Conservation (phyloP, 371 early-diverging fungal genomes). For the Mucor racemosus region DNA sequence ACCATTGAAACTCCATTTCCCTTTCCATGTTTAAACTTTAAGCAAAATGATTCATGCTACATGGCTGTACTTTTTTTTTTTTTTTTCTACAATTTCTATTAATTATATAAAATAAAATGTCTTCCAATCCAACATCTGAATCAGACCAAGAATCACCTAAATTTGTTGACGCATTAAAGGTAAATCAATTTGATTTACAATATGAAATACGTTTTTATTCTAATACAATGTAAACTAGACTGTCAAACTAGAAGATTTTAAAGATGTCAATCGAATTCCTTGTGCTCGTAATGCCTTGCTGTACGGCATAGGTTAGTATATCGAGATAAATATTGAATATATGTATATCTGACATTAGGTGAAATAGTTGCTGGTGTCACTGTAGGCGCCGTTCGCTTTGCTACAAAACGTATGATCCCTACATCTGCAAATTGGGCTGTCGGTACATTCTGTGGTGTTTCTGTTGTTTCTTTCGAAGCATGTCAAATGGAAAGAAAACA, state of each 20-base stretch:
- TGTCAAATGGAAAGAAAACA: constrained; percentile 50
- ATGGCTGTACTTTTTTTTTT: neutral
- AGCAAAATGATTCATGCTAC: constrained; percentile 9
- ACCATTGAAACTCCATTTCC: constrained; percentile 14
- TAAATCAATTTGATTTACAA: constrained; percentile 1
- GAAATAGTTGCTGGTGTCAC: constrained; percentile 44
- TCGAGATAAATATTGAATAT: neutral
- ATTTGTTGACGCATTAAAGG: constrained; percentile 36
- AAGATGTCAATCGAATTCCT: constrained; percentile 50
- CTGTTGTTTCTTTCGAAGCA: constrained; percentile 46
- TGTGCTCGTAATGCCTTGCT: constrained; percentile 54
- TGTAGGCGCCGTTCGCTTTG: constrained; percentile 46
- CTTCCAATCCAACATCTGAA: neutral
- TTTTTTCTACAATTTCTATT: neutral
- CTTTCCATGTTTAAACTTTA: neutral
- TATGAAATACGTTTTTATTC: neutral
- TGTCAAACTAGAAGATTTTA: constrained; percentile 52
- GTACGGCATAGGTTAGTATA: constrained; percentile 49
- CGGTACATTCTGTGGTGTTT: constrained; percentile 49
- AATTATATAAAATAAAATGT: neutral
- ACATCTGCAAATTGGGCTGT: constrained; percentile 58
- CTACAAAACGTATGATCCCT: constrained; percentile 39
- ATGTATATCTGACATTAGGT: neutral
- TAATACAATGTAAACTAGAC: constrained; percentile 30
- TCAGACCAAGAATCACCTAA: constrained; percentile 27